Conservation (phyloP, 495 filamentous ascomycete genomes). For the Neurospora pannonica region DNA sequence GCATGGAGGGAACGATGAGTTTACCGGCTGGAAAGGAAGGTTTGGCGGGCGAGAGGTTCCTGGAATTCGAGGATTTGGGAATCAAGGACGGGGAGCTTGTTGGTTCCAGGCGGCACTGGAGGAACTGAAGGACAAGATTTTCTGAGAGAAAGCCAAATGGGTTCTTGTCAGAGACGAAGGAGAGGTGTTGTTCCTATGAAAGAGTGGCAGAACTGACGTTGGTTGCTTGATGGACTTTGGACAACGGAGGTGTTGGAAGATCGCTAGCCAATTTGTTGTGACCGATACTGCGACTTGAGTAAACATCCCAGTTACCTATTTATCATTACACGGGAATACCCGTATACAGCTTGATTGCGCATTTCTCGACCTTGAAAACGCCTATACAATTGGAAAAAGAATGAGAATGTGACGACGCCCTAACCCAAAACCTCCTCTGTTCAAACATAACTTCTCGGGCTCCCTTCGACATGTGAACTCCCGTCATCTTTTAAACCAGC, state of each 20-base stretch:
- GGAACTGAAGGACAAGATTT: background rate
- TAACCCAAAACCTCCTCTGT: background rate
- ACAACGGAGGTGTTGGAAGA: background rate
- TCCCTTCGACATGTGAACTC: background rate
- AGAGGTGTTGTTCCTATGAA: too few relatives aligned
- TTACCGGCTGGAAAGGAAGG: background rate
- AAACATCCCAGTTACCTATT: background rate
- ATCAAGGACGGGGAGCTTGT: background rate
- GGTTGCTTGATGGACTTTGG: background rate
- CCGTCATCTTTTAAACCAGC: background rate
- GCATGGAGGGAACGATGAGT: background rate
- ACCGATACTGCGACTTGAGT: background rate
- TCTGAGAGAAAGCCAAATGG: background rate
- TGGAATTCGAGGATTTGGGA: background rate
- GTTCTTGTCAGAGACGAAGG: background rate
- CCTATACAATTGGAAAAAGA: too few relatives aligned
- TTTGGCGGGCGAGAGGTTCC: background rate
- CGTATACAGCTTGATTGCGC: background rate
- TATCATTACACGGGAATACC: background rate
- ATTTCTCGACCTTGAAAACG: background rate
- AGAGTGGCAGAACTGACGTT: background rate
- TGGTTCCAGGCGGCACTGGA: background rate
- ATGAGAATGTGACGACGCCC: too few relatives aligned
- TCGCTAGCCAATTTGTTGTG: background rate
- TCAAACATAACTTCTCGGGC: background rate